phyloP scores from a whole-genome alignment of 148 eudicot genomes.

The Vaccinium macrocarpon region DNA sequence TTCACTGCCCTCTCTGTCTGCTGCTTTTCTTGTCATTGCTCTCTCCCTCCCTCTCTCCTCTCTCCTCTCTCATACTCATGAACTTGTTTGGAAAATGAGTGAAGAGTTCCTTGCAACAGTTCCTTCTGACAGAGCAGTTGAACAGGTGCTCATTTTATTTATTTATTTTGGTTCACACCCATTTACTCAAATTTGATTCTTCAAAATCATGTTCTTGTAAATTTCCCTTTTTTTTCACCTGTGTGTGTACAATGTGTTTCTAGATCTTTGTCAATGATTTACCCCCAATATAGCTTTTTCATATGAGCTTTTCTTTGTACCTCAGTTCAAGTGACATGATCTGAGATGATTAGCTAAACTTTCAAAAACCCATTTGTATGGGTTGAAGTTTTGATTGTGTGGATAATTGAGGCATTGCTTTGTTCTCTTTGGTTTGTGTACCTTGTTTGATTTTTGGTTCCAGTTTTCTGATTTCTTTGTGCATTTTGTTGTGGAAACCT shows the following conservation, averaged over 20 bases:
- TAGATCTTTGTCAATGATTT: background rate
- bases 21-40: conserved; percentile 15
- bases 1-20: conserved; percentile 14
- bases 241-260: background rate
- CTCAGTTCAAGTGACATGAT: conserved; percentile 5
- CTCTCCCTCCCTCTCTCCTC: background rate
- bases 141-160: conserved; percentile 24
- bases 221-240: background rate
- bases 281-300: background rate
- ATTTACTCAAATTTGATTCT: background rate
- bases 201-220: background rate
- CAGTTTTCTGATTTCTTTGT: background rate
- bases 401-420: conserved; percentile 3
- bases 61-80: conserved; percentile 7
- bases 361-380: background rate
- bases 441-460: background rate
- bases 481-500: conserved; percentile 5
- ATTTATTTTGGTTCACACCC: background rate
- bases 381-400: background rate
- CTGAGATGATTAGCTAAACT: background rate
- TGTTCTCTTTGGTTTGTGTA: background rate
- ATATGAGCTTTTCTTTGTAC: background rate
- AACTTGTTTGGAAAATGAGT: conserved; percentile 26
- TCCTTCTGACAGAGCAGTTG: conserved; percentile 31
- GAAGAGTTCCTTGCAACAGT: conserved; percentile 22